Evolutionary conservation across 75 land plant species (phyloP).

Genomic region (Sequoia sempervirens): DNA sequence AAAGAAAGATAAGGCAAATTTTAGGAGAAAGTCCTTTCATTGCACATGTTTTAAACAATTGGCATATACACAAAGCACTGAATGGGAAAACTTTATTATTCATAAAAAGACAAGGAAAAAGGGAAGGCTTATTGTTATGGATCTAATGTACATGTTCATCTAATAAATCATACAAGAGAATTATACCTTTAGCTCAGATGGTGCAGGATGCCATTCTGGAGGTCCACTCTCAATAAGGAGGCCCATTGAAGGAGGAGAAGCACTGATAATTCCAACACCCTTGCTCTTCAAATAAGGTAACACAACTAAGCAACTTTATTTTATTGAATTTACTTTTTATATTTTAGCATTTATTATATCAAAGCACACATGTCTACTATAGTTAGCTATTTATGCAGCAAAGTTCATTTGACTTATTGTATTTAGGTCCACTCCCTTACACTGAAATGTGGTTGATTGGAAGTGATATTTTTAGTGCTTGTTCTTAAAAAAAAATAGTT

Average conservation of each 20-base stretch:
- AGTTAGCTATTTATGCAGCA: no score
- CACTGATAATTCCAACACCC: conserved; percentile 89
- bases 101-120: background rate
- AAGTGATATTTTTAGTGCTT: no score
- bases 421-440: no score
- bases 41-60: background rate
- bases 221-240: conserved; percentile 84
- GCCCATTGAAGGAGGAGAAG: conserved; percentile 97
- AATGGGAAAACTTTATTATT: background rate
- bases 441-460: no score
- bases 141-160: background rate
- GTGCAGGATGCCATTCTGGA: conserved; percentile 97
- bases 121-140: background rate
- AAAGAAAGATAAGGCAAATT: background rate
- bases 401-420: no score
- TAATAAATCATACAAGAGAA: background rate
- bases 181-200: conserved; percentile 80
- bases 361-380: no score
- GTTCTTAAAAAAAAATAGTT: no score
- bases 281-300: conserved; percentile 91
- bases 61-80: background rate
- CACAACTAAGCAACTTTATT: no score
- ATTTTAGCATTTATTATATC: no score
- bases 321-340: no score
- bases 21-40: background rate